Evolutionary conservation across 768 basidiomycete species (phyloP), one percentile per base, ranked within the genome.

Genomic region (Termitomyces sp.): DNA sequence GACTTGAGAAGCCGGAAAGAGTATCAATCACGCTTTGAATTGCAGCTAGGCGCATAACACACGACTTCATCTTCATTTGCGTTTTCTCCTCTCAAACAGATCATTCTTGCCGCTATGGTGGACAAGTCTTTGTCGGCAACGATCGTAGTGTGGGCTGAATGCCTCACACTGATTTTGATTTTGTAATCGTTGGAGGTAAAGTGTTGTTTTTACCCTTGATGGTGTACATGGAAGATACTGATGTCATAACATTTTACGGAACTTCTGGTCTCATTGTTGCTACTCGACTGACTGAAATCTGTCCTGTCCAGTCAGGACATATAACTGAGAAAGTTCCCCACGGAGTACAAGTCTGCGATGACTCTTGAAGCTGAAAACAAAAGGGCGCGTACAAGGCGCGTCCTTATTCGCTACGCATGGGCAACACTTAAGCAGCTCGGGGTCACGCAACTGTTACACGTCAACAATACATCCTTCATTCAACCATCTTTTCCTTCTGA

Each of bases 101-200:
- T 38, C 28, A 5, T 38, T 16, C 14, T 56, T 50, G 26, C 30
- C 24, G 24, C 8, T 50, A 13, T 56, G 1, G n/a, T 40, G 32
- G 50, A 16, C 16, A 24, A 16, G 28, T 24, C 28, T 0, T 55
- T 53, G 16, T 46, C 52, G 26, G 61, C 47, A 13, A 55, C 30
- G 4, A 54, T 63, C 7, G 55, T 62, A 5, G 20, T 56, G 28
- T 35, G 49, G 7, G 32, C 52, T 7, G 48, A n/a, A n/a, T 65
- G 50, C 40, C 50, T 13, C 44, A 36, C 30, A 33, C 41, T n/a
- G 28, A 52, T 26, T 68, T 63, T 60, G 67, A 68, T 47, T 68
- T 63, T 46, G 58, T 68, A 16, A 54, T 68, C n/a, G 55, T 67
- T n/a, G 67, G 67, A 61, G 66, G 67, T 67, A 40, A 49, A 50